phyloP scores from a whole-genome alignment of 805 yeast genomes.

The Yueomyces sp. region DNA sequence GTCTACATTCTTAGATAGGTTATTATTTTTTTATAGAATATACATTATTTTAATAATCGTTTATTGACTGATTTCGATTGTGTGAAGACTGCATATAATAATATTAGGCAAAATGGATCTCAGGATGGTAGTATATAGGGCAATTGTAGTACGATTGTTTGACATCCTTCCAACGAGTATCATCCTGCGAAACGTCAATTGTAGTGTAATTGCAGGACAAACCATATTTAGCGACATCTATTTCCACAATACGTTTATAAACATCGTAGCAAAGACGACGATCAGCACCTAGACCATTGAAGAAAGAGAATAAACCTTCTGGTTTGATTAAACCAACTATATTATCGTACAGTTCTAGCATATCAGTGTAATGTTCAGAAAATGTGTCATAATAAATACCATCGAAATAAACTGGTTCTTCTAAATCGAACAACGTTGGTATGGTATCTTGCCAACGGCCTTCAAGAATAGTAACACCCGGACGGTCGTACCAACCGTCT shows the following conservation, averaged over 20 bases:
- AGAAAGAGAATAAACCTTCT: slow-evolving; percentile 75
- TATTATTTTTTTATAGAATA: no score
- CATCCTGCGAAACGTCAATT: slow-evolving; percentile 1
- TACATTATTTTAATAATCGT: no score
- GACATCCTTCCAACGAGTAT: slow-evolving; percentile 17
- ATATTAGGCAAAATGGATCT: not conserved
- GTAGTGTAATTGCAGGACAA: slow-evolving; percentile 41
- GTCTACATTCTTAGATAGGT: no score
- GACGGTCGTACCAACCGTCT: slow-evolving; percentile 76
- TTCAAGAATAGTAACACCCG: slow-evolving; percentile 57
- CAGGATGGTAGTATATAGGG: slow-evolving; percentile 23
- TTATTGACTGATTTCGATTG: no score
- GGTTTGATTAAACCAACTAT: slow-evolving; percentile 74
- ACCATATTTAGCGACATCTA: slow-evolving; percentile 74
- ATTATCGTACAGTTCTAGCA: slow-evolving; percentile 72
- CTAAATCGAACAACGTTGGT: slow-evolving; percentile 47
- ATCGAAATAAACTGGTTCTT: slow-evolving; percentile 50
- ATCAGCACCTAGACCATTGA: slow-evolving; percentile 84
- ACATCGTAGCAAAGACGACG: slow-evolving; percentile 68
- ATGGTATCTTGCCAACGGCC: slow-evolving; percentile 91
- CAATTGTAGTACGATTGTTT: slow-evolving; percentile 24
- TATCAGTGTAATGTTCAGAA: slow-evolving; percentile 81
- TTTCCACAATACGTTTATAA: slow-evolving; percentile 65
- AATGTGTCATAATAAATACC: slow-evolving; percentile 92
- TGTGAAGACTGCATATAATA: no score